phyloP scores from a whole-genome alignment of 139 green algal genomes.

The Medakamo hakoo region DNA sequence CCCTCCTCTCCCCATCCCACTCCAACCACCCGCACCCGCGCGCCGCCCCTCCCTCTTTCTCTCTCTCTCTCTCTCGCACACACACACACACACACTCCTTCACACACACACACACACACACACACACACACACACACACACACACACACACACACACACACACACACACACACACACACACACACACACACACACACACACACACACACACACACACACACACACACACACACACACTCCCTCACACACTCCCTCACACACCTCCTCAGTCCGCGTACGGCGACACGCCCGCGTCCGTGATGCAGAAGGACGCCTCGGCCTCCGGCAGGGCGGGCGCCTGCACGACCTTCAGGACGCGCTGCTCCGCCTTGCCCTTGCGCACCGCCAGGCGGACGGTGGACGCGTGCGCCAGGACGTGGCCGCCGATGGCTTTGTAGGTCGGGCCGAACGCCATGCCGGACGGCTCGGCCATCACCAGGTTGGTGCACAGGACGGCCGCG shows the following conservation, averaged over 20 bases:
- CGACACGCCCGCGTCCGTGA: conserved; percentile 22
- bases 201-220: too few relatives aligned
- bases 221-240: not conserved
- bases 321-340: conserved; percentile 39
- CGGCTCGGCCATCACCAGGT: conserved; percentile 72
- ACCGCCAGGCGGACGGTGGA: conserved; percentile 41
- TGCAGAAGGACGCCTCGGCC: conserved; percentile 48
- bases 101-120: too few relatives aligned
- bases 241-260: not conserved
- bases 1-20: too few relatives aligned
- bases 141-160: too few relatives aligned
- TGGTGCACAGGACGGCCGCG: conserved; percentile 75
- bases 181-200: too few relatives aligned
- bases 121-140: too few relatives aligned
- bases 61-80: too few relatives aligned
- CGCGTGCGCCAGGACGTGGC: conserved; percentile 69
- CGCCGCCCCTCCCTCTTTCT: too few relatives aligned
- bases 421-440: conserved; percentile 62
- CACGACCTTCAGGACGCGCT: conserved; percentile 61
- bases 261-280: conserved; percentile 31
- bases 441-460: conserved; percentile 33
- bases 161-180: too few relatives aligned
- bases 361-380: conserved; percentile 77
- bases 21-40: too few relatives aligned
- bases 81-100: too few relatives aligned